Percentiles rank a stretch among this genome's conserved stretches.
Evolutionary conservation across 371 early-diverging fungal genomes (phyloP).

Genomic region (Mortierella polycephala): DNA sequence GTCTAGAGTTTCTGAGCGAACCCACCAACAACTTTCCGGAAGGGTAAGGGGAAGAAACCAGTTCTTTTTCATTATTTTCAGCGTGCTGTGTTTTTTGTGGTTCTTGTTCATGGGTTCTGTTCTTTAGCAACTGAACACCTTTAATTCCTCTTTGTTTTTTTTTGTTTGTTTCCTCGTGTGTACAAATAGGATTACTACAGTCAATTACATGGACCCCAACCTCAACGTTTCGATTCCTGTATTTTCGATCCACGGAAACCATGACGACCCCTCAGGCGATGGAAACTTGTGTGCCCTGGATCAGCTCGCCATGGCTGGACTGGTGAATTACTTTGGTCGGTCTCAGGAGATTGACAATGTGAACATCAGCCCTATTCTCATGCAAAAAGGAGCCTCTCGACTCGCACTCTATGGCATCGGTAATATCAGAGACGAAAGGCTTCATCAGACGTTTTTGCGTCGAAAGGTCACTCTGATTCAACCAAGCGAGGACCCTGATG

Average conservation of each 20-base stretch:
- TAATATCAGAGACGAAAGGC: slow-evolving; percentile 94
- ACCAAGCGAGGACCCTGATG: slow-evolving; percentile 68
- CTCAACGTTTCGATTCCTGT: slow-evolving; percentile 91
- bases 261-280: slow-evolving; percentile 98
- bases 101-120: too few species aligned
- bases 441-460: slow-evolving; percentile 86
- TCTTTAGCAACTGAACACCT: too few species aligned
- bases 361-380: slow-evolving; percentile 80
- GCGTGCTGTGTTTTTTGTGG: background rate
- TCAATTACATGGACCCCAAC: slow-evolving; percentile 93
- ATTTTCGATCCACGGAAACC: slow-evolving; percentile 99
- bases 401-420: slow-evolving; percentile 97
- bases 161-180: background rate
- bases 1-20: slow-evolving; percentile 83
- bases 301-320: slow-evolving; percentile 83
- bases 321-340: slow-evolving; percentile 97
- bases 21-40: slow-evolving; percentile 79
- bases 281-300: slow-evolving; percentile 90
- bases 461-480: slow-evolving; percentile 81
- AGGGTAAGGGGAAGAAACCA: slow-evolving; percentile 29
- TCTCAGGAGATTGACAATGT: slow-evolving; percentile 80
- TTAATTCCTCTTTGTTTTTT: too few species aligned
- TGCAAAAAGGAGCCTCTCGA: slow-evolving; percentile 82
- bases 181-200: slow-evolving; percentile 58
- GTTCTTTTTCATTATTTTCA: background rate